Evolutionary conservation across 225 moss, liverwort and hornwort species (phyloP).

Genomic region (Pleurozium schreberi): DNA sequence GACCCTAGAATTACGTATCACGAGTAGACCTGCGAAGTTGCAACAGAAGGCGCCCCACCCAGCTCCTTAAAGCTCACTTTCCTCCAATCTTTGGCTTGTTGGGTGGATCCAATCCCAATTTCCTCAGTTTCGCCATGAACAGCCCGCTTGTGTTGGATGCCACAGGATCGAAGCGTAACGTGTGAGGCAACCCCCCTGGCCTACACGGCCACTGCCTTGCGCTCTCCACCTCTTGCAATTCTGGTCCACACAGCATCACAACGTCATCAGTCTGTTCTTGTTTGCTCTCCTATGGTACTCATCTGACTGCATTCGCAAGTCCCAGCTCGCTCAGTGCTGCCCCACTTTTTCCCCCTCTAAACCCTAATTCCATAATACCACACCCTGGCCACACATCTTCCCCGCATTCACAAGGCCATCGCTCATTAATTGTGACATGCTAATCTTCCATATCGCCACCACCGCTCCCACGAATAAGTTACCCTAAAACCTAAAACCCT

Average conservation of each 20-base stretch:
- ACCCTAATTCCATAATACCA: background rate
- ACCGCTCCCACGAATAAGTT: background rate
- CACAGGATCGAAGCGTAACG: conserved; percentile 77
- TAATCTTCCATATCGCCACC: background rate
- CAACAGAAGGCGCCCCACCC: background rate
- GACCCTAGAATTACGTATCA: background rate
- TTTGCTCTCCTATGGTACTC: background rate
- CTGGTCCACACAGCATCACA: conserved; percentile 19
- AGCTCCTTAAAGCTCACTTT: background rate
- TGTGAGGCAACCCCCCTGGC: conserved; percentile 51
- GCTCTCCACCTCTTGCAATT: conserved; percentile 40
- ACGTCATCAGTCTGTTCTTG: background rate
- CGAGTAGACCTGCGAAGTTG: background rate
- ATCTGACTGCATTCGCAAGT: background rate
- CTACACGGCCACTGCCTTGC: conserved; percentile 70
- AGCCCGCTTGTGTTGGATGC: conserved; percentile 83
- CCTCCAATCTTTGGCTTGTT: background rate
- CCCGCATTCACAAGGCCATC: background rate
- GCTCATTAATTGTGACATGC: background rate
- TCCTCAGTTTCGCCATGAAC: conserved; percentile 65
- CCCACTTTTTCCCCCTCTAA: background rate
- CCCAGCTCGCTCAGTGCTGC: background rate
- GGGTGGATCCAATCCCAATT: background rate
- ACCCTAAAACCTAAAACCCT: no score
- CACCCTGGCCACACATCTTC: background rate